These are phyloP conservation scores for Globisporangium heterothallicum DNA, from an alignment of 352 stramenopile species.

Conservation along the genomic window DNA sequence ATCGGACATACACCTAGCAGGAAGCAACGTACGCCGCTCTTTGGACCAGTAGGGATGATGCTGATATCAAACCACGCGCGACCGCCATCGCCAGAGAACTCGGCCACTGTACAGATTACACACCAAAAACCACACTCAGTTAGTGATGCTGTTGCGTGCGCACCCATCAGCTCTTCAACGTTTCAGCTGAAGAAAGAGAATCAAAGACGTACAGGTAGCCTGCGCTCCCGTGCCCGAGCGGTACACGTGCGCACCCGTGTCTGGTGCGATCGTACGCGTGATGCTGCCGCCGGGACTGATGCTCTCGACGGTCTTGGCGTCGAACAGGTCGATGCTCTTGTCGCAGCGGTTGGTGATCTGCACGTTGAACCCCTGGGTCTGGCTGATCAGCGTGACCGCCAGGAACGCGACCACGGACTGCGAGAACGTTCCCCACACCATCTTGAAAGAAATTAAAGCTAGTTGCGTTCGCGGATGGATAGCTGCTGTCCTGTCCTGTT, in stretches of 20 bases:
- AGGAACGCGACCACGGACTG: conserved; percentile 18
- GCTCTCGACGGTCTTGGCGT: conserved; percentile 28
- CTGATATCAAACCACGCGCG: conserved; percentile 71
- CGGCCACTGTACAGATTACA: conserved; percentile 50
- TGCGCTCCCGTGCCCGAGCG: conserved; percentile 40
- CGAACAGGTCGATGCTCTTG: conserved; percentile 40
- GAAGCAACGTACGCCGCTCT: conserved; percentile 23
- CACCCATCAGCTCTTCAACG: not conserved
- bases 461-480: too few species aligned
- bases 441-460: too few species aligned
- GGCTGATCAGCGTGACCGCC: conserved; percentile 17
- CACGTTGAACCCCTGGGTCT: conserved; percentile 31
- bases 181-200: not conserved
- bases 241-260: conserved; percentile 35
- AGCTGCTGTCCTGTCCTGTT: too few species aligned
- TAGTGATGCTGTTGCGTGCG: too few species aligned
- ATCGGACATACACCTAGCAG: too few species aligned
- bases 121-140: not conserved
- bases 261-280: conserved; percentile 27
- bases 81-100: conserved; percentile 57
- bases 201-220: conserved; percentile 33
- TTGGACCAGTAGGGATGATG: conserved; percentile 61
- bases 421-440: conserved; percentile 26
- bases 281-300: conserved; percentile 25
- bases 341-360: conserved; percentile 47